Evolutionary conservation across 352 stramenopile species (phyloP), one percentile per base, ranked within the genome.

Genomic region (Pseudoperonospora humuli): DNA sequence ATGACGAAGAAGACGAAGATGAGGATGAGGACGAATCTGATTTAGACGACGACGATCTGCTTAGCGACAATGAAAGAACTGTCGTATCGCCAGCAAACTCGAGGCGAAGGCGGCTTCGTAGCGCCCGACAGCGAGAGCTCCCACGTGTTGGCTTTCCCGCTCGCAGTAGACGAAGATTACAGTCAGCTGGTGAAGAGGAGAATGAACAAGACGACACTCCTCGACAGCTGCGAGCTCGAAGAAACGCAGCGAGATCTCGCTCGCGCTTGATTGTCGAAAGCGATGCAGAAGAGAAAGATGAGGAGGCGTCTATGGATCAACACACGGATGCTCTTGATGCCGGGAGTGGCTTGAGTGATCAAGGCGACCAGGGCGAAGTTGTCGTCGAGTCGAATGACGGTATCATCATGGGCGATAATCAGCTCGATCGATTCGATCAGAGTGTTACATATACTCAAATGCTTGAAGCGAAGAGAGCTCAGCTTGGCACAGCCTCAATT

Each of bases 351-450:
- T 20, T 20, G 24, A 10, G 29, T 11, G 35, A 51, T 39, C 33
- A 23, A 21, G 61, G 73, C 9, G 59, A 51, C 20, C 32, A 54
- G 17, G 35, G 51, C 2, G 70, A 74, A 38, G 75, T 88, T 13
- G 70, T 90, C 5, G 72, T 89, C 3, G 81, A 91, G 50, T 86
- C 70, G 10, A 89, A 87, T 34, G 77, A 93, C 45, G 80, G 77
- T 0, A 70, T 90, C 25, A 82, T 88, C 49, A 82, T 93, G 63
- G 71, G 64, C 2, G 74, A 86, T 38, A 93, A 91, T 37, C 75
- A 87, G 21, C 47, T 82, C 9, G 81, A 93, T 64, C 70, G 70
- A 35, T 93, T 93, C 43, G 81, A 93, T 63, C 42, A 45, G 11
- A 70, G 8, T 3, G 61, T 73, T 19, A 80, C 76, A 5, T 93